Evolutionary conservation across 2,329 filamentous ascomycete genomes (phyloP), one percentile per base, ranked within the genome.

Genomic region (Leptographium procerum): DNA sequence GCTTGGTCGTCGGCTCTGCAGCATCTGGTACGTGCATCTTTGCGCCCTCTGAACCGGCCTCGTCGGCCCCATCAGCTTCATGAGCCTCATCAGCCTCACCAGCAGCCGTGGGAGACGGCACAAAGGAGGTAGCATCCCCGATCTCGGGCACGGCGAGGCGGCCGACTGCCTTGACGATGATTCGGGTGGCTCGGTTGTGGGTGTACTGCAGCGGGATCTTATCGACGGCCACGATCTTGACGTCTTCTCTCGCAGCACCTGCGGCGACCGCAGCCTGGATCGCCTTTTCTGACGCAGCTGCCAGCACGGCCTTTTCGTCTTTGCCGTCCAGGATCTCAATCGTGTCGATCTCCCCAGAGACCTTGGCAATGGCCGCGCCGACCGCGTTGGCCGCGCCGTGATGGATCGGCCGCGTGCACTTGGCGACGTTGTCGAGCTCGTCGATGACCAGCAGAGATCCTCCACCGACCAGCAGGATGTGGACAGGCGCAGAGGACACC

Each of bases 321-420:
- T 69, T 62, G 0, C 67, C 68, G 6, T 72, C 68, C 61, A 70
- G 70, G 0, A 66, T 67, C 58, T 75, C 76, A 24, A 80, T 73
- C 0, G 73, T 75, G 60, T 81, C 78, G 9, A 79, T 70, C 0
- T 77, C 73, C 1, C 77, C 76, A 59, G 78, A 82, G 1, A 85
- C 80, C 50, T 79, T 71, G 2, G 82, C 80, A 59, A 82, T 83
- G 0, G 83, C 83, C 13, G 83, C 83, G 1, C 83, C 83, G 8
- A 86, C 82, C 0, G 83, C 83, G 64, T 86, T 86, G 6, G 83
- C 83, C 1, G 85, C 80, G 4, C 76, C 78, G 4, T 80, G 78
- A 71, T 75, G 82, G 47, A 75, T 69, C 0, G 81, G 81, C 61
- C 79, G 82, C 53, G 82, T 68, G 1, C 84, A 77, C 45, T 69